Conservation (phyloP, 2,329 filamentous ascomycete species). For the Colletotrichum camelliae region DNA sequence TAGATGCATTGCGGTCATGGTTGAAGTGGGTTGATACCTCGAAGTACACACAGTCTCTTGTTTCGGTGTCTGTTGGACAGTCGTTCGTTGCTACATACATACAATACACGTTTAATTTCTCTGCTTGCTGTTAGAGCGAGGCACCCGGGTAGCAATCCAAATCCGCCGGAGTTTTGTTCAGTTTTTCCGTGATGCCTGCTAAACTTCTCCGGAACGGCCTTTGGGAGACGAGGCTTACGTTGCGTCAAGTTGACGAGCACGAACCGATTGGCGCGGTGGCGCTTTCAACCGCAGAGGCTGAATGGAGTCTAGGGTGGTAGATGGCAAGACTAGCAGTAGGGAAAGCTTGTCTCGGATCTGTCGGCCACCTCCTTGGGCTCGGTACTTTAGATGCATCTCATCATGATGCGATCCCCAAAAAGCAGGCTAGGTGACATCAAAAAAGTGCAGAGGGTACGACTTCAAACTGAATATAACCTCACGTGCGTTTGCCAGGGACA, state of each 20-base stretch:
- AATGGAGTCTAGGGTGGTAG: background rate
- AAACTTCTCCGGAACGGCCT: background rate
- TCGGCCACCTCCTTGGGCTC: background rate
- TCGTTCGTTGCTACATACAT: background rate
- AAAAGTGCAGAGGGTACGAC: background rate
- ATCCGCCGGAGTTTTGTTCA: background rate
- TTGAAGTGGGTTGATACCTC: background rate
- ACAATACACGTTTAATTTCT: background rate
- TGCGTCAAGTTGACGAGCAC: background rate
- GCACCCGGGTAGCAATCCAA: background rate
- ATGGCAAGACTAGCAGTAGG: background rate
- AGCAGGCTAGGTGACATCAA: background rate
- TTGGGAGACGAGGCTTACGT: background rate
- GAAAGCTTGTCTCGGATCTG: background rate
- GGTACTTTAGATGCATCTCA: background rate
- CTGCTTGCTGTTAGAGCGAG: background rate
- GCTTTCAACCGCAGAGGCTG: background rate
- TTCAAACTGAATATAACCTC: background rate
- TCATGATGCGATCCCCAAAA: background rate
- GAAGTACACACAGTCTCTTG: conserved; percentile 4
- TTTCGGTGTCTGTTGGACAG: background rate
- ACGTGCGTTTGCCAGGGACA: background rate
- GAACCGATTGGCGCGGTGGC: background rate
- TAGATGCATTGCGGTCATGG: background rate
- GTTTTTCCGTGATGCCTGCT: background rate